Evolutionary conservation across 2,329 filamentous ascomycete genomes (phyloP).

Genomic region (Aspergillus japonicus): DNA sequence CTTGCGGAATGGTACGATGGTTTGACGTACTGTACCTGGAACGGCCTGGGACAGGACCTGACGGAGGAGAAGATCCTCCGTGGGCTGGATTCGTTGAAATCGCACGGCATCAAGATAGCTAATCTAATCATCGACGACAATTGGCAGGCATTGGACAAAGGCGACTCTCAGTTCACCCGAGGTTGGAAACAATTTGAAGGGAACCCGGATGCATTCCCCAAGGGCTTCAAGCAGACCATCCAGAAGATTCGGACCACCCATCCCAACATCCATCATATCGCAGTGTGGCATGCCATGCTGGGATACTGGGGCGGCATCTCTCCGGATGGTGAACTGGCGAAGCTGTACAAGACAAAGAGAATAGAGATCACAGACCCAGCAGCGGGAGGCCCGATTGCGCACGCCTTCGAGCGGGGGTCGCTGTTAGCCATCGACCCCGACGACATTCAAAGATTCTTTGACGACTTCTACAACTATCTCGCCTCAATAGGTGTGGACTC

Average conservation of each 20-base stretch:
- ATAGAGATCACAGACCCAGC: slow-evolving; percentile 57
- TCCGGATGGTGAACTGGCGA: slow-evolving; percentile 69
- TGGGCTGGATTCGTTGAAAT: slow-evolving; percentile 69
- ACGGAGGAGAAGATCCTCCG: slow-evolving; percentile 76
- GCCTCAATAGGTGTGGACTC: slow-evolving; percentile 71
- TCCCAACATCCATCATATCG: slow-evolving; percentile 74
- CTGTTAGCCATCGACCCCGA: slow-evolving; percentile 73
- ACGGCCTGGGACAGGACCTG: slow-evolving; percentile 78
- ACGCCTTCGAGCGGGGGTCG: slow-evolving; percentile 42
- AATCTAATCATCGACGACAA: slow-evolving; percentile 96
- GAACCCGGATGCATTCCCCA: slow-evolving; percentile 72
- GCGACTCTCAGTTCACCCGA: slow-evolving; percentile 51
- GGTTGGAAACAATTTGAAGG: slow-evolving; percentile 84
- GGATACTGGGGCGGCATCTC: slow-evolving; percentile 92
- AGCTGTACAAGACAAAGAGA: slow-evolving; percentile 71
- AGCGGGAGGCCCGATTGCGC: slow-evolving; percentile 44
- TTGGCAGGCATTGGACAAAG: slow-evolving; percentile 76
- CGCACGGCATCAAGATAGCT: slow-evolving; percentile 71
- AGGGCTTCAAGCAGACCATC: slow-evolving; percentile 71
- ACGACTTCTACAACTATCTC: slow-evolving; percentile 89
- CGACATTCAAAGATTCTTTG: slow-evolving; percentile 74
- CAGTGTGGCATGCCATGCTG: slow-evolving; percentile 87
- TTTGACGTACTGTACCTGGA: slow-evolving; percentile 96
- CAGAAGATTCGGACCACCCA: slow-evolving; percentile 66
- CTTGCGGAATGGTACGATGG: slow-evolving; percentile 88